A percentile compares a stretch with the other conserved stretches of the same genome.
Evolutionary conservation across 257 asterid genomes (phyloP).

Genomic region (Rauvolfia tetraphylla): DNA sequence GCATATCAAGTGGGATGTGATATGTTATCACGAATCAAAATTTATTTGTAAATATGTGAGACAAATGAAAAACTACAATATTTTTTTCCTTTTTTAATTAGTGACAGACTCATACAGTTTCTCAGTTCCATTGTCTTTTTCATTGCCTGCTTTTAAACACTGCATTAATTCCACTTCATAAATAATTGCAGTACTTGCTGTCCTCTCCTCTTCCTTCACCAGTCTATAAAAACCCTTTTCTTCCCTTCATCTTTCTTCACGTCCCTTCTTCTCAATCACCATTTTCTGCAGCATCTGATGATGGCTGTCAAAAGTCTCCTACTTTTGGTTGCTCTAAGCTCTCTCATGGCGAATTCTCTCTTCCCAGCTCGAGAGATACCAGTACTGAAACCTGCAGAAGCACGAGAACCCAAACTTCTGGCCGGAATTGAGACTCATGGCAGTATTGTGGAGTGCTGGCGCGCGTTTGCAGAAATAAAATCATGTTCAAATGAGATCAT

Average conservation of each 20-base stretch:
- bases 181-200: background rate
- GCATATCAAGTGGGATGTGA: no score
- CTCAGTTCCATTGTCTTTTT: conserved; percentile 6
- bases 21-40: no score
- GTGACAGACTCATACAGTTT: background rate
- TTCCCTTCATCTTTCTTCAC: conserved; percentile 5
- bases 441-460: conserved; percentile 29
- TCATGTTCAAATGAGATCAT: conserved; percentile 42
- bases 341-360: background rate
- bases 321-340: background rate
- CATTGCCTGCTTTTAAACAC: background rate
- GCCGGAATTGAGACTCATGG: background rate
- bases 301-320: conserved; percentile 19
- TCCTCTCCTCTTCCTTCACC: conserved; percentile 19
- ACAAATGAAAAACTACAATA: no score
- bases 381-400: no score
- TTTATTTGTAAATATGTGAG: no score
- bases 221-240: conserved; percentile 15
- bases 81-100: no score
- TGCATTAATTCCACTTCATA: background rate
- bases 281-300: no score
- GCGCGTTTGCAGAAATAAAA: conserved; percentile 37
- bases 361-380: background rate
- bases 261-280: background rate
- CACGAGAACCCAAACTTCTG: background rate